Evolutionary conservation across 805 yeast species (phyloP).

Genomic region (Lipomyces lipofer): DNA sequence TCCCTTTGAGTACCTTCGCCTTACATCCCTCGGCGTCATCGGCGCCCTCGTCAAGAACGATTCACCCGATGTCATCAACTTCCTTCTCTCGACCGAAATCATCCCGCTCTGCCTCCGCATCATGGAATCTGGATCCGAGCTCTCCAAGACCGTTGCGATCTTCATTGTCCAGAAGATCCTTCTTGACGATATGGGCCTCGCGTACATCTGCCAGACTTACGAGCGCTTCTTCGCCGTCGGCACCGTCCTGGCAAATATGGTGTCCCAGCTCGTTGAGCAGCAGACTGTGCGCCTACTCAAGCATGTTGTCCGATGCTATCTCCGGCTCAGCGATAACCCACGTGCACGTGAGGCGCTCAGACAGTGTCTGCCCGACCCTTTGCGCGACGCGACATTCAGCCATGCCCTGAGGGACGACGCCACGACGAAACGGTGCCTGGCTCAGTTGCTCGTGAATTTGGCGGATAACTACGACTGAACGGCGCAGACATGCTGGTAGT

Average conservation of each 20-base stretch:
- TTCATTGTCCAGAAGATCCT: constrained; percentile 92
- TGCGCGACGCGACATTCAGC: constrained; percentile 84
- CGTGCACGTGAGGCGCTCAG: constrained; percentile 88
- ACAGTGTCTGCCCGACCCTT: constrained; percentile 79
- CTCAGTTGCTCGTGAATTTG: constrained; percentile 73
- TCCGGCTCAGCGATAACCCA: constrained; percentile 82
- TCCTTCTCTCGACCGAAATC: constrained; percentile 90
- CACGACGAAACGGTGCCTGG: constrained; percentile 82
- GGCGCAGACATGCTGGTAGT: too few species aligned
- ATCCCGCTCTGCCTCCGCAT: constrained; percentile 92
- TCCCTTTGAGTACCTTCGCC: constrained; percentile 88
- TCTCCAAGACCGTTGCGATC: constrained; percentile 93
- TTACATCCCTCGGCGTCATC: constrained; percentile 92
- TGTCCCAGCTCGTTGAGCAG: constrained; percentile 73
- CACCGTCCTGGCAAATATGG: constrained; percentile 82
- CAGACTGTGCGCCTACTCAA: constrained; percentile 84
- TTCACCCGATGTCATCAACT: constrained; percentile 90
- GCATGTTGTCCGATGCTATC: constrained; percentile 91
- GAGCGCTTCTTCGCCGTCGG: constrained; percentile 95
- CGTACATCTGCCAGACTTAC: constrained; percentile 90
- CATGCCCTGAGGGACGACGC: constrained; percentile 78
- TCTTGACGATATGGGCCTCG: constrained; percentile 86
- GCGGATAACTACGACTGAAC: constrained; percentile 41
- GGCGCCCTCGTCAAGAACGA: constrained; percentile 97
- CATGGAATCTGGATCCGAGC: constrained; percentile 92